Evolutionary conservation across 2,329 filamentous ascomycete genomes (phyloP), one percentile per base, ranked within the genome.

Genomic region (Exophiala dermatitidis): DNA sequence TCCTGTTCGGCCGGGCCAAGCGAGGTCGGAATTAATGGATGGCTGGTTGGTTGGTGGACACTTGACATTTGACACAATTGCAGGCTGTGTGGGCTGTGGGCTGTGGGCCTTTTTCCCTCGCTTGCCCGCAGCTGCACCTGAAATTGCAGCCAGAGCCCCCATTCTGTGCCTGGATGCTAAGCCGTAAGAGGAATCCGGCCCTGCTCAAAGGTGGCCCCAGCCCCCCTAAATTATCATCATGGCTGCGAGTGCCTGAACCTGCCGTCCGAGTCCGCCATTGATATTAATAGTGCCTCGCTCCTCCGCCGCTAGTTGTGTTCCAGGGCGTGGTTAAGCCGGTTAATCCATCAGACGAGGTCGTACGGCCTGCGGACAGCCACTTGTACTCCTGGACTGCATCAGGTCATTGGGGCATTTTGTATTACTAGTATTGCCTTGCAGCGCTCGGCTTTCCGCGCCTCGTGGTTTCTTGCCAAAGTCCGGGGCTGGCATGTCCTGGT

Each of bases 261-360:
- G 4, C 19, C 38, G 12, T 28, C 5, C 7, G 3, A n/a, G 34
- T 19, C 19, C 19, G 37, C 5, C 9, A 29, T n/a, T 8, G 51
- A 53, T 59, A 59, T 59, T 57, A 57, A 57, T 59, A 59, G 57
- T 47, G 57, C 45, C 48, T 32, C 52, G 49, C 48, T 48, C 54
- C 52, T 48, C 57, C 57, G 57, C 57, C 57, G 51, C 57, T 59
- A 57, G 52, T 19, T 4, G 5, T 26, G 36, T n/a, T 38, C 4
- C 10, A 38, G n/a, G 12, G 31, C 12, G 32, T 19, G 19, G 19
- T 19, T 19, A 19, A 19, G 19, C 19, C 19, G 19, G 19, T 19
- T 19, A 19, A 19, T 19, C 19, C 19, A 19, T 19, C 19, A 19
- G 19, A 19, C 19, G 19, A 19, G 19, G 19, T 19, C 19, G 19